Evolutionary conservation across 768 basidiomycete species (phyloP).

Genomic region (Lentinula lateritia): DNA sequence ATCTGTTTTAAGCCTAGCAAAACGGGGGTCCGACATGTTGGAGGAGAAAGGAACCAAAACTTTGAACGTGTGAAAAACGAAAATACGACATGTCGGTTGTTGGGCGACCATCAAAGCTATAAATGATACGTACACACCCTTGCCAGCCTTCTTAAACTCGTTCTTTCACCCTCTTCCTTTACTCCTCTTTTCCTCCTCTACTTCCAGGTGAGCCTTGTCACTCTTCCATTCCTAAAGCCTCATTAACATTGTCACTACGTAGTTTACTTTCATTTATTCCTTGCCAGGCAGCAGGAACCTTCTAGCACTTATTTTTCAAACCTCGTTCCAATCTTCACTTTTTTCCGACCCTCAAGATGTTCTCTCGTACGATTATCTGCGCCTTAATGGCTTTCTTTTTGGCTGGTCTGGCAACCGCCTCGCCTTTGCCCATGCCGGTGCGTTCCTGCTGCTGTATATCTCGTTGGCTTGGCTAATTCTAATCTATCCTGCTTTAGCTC

Average conservation of each 20-base stretch:
- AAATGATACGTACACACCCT: neutral
- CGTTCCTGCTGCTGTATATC: conserved; percentile 11
- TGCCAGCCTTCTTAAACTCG: neutral
- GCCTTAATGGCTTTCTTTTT: conserved; percentile 35
- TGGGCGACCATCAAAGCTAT: neutral
- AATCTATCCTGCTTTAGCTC: conserved; percentile 19
- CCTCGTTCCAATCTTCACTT: conserved; percentile 12
- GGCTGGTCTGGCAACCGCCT: conserved; percentile 37
- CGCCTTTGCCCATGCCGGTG: conserved; percentile 34
- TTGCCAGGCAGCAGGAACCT: conserved; percentile 8
- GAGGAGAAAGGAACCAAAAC: neutral
- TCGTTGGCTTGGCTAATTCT: conserved; percentile 17
- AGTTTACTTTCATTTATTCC: conserved; percentile 18
- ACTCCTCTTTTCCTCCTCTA: conserved; percentile 8
- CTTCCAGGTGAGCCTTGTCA: neutral
- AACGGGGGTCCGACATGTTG: conserved; percentile 78
- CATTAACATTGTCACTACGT: no score
- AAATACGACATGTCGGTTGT: neutral
- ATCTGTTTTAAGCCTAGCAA: conserved; percentile 81
- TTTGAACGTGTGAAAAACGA: neutral
- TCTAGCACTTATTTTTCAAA: conserved; percentile 8
- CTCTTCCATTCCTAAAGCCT: no score
- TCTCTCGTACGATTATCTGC: conserved; percentile 31
- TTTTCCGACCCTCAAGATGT: conserved; percentile 32
- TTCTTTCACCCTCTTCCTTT: conserved; percentile 11